Evolutionary conservation across 495 filamentous ascomycete species (phyloP).

Genomic region (Xylaria acuta): DNA sequence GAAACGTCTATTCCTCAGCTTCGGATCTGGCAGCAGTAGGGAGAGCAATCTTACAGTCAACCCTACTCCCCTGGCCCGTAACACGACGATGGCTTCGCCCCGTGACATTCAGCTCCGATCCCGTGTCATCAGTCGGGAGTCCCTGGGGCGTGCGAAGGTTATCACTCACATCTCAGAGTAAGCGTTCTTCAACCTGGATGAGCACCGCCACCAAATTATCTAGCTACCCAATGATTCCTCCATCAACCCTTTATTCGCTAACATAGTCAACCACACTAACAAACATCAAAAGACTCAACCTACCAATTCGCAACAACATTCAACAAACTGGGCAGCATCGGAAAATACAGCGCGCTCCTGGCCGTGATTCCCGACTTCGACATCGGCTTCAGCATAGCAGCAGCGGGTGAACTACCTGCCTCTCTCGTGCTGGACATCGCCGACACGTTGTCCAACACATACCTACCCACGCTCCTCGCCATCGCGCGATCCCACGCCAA

Average conservation of each 20-base stretch:
- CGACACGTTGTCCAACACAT: slow-evolving; percentile 43
- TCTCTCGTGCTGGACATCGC: slow-evolving; percentile 43
- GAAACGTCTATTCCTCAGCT: slow-evolving; percentile 62
- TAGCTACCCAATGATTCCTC: neutral
- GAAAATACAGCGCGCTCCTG: slow-evolving; percentile 53
- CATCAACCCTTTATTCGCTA: neutral
- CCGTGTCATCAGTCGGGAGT: slow-evolving; percentile 53
- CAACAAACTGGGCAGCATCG: slow-evolving; percentile 61
- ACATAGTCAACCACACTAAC: neutral
- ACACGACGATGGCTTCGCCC: slow-evolving; percentile 67
- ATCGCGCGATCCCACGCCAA: slow-evolving; percentile 47
- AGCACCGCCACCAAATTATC: neutral
- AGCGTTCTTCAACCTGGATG: neutral
- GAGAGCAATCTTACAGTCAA: slow-evolving; percentile 58
- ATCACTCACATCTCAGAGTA: slow-evolving; percentile 29
- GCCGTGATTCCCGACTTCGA: slow-evolving; percentile 61
- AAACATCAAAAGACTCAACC: slow-evolving; percentile 41
- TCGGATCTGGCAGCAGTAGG: slow-evolving; percentile 59
- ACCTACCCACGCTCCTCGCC: slow-evolving; percentile 46
- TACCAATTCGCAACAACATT: slow-evolving; percentile 54
- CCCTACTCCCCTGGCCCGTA: slow-evolving; percentile 50
- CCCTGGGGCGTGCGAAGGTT: slow-evolving; percentile 64
- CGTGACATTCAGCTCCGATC: slow-evolving; percentile 52
- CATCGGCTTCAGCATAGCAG: slow-evolving; percentile 59
- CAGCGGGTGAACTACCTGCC: slow-evolving; percentile 48